Conservation (phyloP, 345 rosid genomes). For the Eucalyptus virginea region DNA sequence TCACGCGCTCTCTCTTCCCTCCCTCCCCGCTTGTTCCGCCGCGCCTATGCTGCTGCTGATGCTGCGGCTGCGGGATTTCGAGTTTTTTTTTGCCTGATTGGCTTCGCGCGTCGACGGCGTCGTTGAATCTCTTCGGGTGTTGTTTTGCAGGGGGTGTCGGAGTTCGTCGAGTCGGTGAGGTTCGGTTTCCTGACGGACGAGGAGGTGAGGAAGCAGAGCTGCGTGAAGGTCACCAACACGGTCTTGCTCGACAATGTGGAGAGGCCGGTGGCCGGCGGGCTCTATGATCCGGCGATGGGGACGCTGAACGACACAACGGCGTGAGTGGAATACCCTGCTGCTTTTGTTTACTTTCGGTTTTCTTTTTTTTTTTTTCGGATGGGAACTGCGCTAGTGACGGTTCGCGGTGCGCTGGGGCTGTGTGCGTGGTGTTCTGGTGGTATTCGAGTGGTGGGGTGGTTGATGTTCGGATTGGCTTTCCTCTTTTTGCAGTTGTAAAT, state of each 20-base stretch:
- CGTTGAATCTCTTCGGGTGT: background rate
- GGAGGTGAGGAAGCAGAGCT: conserved; percentile 23
- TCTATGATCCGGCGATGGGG: conserved; percentile 32
- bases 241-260: conserved; percentile 13
- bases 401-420: background rate
- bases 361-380: background rate
- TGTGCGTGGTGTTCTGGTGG: background rate
- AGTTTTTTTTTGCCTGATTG: background rate
- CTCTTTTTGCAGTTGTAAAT: conserved; percentile 60
- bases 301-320: conserved; percentile 3
- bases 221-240: conserved; percentile 10
- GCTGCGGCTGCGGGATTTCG: background rate
- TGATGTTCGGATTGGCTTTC: background rate
- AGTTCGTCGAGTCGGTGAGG: conserved; percentile 17
- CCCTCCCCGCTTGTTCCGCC: background rate
- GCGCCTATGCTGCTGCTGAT: background rate
- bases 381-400: background rate
- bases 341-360: background rate
- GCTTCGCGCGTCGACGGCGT: background rate
- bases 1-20: background rate
- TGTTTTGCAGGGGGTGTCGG: conserved; percentile 18
- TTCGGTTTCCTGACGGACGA: conserved; percentile 23
- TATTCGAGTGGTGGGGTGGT: background rate
- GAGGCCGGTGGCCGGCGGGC: conserved; percentile 24
- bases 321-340: background rate